Evolutionary conservation across 1,284 basidiomycete genomes (phyloP).

Genomic region (Cutaneotrichosporon spelunceum): DNA sequence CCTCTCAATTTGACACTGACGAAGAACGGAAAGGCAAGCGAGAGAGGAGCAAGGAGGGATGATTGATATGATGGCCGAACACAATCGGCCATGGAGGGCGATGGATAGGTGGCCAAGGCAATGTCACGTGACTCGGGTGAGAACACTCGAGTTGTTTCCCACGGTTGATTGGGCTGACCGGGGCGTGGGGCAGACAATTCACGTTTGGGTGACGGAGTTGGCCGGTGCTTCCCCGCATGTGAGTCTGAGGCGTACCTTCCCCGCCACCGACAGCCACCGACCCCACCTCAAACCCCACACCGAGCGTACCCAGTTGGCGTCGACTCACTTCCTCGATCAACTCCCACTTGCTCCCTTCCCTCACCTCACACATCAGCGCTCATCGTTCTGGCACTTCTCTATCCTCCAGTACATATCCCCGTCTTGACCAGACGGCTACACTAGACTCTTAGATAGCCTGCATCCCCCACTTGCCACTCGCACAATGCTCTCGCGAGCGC

Average conservation of each 20-base stretch:
- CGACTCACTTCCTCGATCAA: no score
- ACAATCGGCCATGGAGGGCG: not conserved
- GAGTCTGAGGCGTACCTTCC: no score
- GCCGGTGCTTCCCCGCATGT: no score
- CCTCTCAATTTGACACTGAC: not conserved
- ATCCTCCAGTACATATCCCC: not conserved
- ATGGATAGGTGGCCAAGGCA: not conserved
- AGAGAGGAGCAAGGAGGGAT: not conserved
- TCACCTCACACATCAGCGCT: not conserved
- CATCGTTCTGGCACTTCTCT: not conserved
- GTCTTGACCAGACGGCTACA: not conserved
- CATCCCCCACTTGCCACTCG: not conserved
- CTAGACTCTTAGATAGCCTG: not conserved
- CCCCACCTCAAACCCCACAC: no score
- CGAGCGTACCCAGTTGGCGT: no score
- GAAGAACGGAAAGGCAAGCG: not conserved
- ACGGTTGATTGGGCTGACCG: not conserved
- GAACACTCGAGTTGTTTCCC: not conserved
- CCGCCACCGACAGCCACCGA: not conserved
- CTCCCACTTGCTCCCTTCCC: not conserved
- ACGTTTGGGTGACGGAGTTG: no score
- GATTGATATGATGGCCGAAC: not conserved
- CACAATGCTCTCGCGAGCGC: conserved; percentile 13
- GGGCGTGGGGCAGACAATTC: no score
- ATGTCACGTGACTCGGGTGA: not conserved